These are phyloP conservation scores for Diaporthe sp. DNA, from an alignment of 2,329 filamentous ascomycete genomes.

Conservation along the genomic window DNA sequence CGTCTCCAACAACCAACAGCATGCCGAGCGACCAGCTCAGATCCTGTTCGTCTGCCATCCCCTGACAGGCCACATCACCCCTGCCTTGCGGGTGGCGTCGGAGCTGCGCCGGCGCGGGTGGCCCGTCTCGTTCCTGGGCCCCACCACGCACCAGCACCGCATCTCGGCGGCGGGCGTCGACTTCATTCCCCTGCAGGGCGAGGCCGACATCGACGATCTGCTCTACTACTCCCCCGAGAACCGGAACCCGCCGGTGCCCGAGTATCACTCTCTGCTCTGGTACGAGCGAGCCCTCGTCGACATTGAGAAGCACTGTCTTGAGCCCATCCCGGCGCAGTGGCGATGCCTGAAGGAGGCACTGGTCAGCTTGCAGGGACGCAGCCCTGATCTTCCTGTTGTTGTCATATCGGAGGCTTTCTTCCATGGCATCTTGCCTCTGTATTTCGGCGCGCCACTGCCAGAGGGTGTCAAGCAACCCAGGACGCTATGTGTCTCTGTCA, in stretches of 20 bases:
- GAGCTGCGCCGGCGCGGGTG: constrained; percentile 48
- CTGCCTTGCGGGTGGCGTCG: constrained; percentile 50
- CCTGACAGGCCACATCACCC: constrained; percentile 53
- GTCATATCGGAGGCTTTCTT: constrained; percentile 53
- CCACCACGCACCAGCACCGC: constrained; percentile 49
- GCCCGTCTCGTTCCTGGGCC: constrained; percentile 51
- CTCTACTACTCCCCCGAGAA: constrained; percentile 45
- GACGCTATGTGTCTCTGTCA: constrained; percentile 52
- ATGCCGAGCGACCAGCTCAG: constrained; percentile 31
- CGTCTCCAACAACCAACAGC: neutral
- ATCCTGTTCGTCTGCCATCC: constrained; percentile 52
- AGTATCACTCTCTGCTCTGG: constrained; percentile 45
- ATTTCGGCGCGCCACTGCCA: constrained; percentile 47
- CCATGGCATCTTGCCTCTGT: constrained; percentile 51
- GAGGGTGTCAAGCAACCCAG: constrained; percentile 41
- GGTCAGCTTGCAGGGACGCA: constrained; percentile 40
- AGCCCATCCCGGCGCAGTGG: constrained; percentile 52
- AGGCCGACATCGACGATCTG: constrained; percentile 51
- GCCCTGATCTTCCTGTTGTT: constrained; percentile 43
- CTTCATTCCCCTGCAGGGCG: constrained; percentile 49
- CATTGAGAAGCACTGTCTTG: constrained; percentile 47
- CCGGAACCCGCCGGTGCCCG: constrained; percentile 42
- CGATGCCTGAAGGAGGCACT: constrained; percentile 47
- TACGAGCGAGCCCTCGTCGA: constrained; percentile 50
- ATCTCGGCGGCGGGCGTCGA: constrained; percentile 49